Base-by-base conservation (phyloP, 176 grass and related monocot genomes). In the Bonia amplexicaulis region DNA sequence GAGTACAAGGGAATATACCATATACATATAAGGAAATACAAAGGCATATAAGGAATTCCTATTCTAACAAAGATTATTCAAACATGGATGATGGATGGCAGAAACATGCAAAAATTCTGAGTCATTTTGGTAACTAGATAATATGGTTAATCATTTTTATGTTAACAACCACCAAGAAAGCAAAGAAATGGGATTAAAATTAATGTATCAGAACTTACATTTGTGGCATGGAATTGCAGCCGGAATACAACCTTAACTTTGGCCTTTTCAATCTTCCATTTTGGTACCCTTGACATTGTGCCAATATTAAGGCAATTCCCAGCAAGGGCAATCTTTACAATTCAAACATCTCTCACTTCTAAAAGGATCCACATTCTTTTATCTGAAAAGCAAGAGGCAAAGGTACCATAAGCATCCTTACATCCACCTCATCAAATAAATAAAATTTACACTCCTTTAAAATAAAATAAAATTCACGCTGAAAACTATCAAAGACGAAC, bases 171-270 rank as follows among this genome's bases (percentile, higher is more conserved):
- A 83, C 39, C 19, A 46, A 90, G 61, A 79, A 58, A 23, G 67
- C 73, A 91, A 77, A 76, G 7, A 69, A 95, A 82, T 77, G 29
- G 9, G 26, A 65, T 9, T 40, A 69, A 85, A 65, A 51, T 64
- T 13, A 60, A 74, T 80, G 25, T 44, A 89, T 65, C 6, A 64
- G 33, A 89, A 70, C 93, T 94, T 89, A 99, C 96, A 92, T 94
- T 89, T 53, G 93, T 99, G 25, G 96, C 96, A 85, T 99, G 90
- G 84, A 99, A 94, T 78, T 99, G 96, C 22, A 99, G 90, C 82
- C 96, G 93, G 52, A 99, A 96, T 81, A 96, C 96, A 74, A 94
- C 93, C 88, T 99, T 99, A 69, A 96, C 96, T 96, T 99, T 99
- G 39, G 85, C 76, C 84, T 96, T 99, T 88, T 99, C 96, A 4